phyloP scores from a whole-genome alignment of 2,329 filamentous ascomycete species.

The Fusarium sarcochroum region DNA sequence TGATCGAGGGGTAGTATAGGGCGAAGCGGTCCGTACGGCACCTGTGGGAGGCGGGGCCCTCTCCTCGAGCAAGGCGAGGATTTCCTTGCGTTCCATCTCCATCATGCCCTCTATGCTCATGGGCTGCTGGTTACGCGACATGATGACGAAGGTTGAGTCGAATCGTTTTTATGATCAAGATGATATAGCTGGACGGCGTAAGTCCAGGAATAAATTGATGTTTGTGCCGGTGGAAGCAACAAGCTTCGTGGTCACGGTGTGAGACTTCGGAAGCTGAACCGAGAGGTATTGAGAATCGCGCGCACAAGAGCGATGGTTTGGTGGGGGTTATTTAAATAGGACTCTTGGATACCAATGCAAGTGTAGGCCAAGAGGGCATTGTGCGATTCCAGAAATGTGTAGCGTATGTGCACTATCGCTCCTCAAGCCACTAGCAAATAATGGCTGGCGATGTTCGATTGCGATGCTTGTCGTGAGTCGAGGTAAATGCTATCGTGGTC shows the following conservation, averaged over 20 bases:
- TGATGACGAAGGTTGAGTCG: conserved; percentile 40
- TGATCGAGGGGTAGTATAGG: conserved; percentile 71
- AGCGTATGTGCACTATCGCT: conserved; percentile 8
- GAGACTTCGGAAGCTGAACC: conserved; percentile 6
- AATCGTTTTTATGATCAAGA: conserved; percentile 7
- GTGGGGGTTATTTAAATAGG: conserved; percentile 20
- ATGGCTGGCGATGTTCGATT: not conserved
- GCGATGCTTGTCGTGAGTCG: conserved; percentile 1
- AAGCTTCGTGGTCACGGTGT: conserved; percentile 3
- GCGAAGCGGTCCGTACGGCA: conserved; percentile 65
- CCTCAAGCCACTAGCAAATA: conserved; percentile 16
- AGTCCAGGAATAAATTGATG: not conserved
- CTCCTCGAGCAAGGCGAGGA: conserved; percentile 77
- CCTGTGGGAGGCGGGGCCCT: conserved; percentile 52
- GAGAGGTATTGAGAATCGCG: conserved; percentile 14
- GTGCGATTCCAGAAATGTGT: conserved; percentile 17
- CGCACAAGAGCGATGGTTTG: conserved; percentile 25
- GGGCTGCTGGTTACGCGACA: conserved; percentile 56
- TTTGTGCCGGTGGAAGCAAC: not conserved
- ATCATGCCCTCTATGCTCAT: conserved; percentile 85
- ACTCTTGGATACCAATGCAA: conserved; percentile 19
- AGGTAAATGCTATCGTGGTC: conserved; percentile 25
- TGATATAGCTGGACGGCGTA: not conserved
- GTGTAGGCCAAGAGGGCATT: conserved; percentile 37
- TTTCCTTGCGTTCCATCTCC: conserved; percentile 82